These are phyloP conservation scores for Cercospora brassicicola DNA, from an alignment of 2,329 filamentous ascomycete species.

Conservation along the genomic window DNA sequence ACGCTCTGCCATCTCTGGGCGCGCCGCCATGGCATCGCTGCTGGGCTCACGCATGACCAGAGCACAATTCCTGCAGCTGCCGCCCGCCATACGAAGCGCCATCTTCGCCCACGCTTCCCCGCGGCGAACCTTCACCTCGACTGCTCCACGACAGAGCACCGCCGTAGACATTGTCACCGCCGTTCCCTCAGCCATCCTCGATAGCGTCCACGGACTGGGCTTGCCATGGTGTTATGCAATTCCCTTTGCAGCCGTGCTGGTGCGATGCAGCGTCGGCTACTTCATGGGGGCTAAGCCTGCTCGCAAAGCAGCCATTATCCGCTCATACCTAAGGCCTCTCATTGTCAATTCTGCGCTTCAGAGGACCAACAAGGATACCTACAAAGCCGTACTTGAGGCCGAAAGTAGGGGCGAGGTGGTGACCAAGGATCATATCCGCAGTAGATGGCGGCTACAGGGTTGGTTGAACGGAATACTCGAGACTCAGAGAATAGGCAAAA, in stretches of 20 bases:
- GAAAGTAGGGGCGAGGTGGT: neutral
- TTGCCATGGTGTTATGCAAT: constrained; percentile 38
- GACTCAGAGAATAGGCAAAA: constrained; percentile 17
- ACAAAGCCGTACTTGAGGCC: neutral
- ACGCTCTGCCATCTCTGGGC: neutral
- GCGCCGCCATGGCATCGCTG: constrained; percentile 20
- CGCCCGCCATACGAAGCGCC: constrained; percentile 25
- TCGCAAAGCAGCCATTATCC: constrained; percentile 25
- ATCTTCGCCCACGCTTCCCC: constrained; percentile 19
- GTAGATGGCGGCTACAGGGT: neutral
- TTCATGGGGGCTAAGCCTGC: constrained; percentile 25
- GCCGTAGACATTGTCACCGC: constrained; percentile 10
- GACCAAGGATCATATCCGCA: neutral
- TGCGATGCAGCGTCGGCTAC: constrained; percentile 35
- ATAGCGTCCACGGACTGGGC: constrained; percentile 33
- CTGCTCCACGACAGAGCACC: constrained; percentile 19
- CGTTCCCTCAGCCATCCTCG: constrained; percentile 27
- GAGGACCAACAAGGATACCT: neutral
- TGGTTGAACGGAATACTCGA: neutral
- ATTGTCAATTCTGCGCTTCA: neutral
- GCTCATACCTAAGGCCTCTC: constrained; percentile 27
- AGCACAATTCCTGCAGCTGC: constrained; percentile 25
- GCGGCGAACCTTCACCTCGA: constrained; percentile 32
- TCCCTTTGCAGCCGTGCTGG: constrained; percentile 33
- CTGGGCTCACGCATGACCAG: constrained; percentile 1